Conservation (phyloP, 2,329 filamentous ascomycete genomes). For the Hymenoscyphus fructigenus region DNA sequence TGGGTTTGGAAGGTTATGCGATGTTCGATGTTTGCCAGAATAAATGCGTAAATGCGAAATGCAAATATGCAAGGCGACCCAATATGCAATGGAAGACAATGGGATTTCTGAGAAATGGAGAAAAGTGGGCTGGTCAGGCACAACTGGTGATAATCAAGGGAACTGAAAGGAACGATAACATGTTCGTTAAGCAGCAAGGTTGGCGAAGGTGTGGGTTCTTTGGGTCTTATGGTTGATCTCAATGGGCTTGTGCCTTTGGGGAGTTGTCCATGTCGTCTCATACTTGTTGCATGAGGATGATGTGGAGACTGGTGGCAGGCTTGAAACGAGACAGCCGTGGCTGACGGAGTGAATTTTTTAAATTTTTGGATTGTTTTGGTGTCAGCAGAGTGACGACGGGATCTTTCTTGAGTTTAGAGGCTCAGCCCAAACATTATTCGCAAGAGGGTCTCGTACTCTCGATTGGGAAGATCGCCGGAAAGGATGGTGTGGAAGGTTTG, state of each 20-base stretch:
- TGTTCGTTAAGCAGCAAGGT: not conserved
- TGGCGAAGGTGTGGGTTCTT: not conserved
- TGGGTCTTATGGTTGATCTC: not conserved
- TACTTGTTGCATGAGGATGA: slow-evolving; percentile 1
- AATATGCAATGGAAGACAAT: not conserved
- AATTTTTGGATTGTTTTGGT: not conserved
- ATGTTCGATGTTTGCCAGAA: not conserved
- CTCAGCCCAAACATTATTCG: not conserved
- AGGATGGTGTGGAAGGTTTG: not conserved
- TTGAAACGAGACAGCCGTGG: not conserved
- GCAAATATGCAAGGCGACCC: not conserved
- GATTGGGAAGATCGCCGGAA: not conserved
- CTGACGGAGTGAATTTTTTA: not conserved
- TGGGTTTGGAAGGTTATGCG: not conserved
- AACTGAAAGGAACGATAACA: not conserved
- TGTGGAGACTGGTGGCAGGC: not conserved
- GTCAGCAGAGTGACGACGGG: not conserved
- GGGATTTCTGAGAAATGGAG: not conserved
- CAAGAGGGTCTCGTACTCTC: not conserved
- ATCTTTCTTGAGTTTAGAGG: not conserved
- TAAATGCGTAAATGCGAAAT: not conserved
- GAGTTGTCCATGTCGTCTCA: not conserved
- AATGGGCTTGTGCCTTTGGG: not conserved
- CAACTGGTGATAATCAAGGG: not conserved
- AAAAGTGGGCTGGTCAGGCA: not conserved